Evolutionary conservation across 768 basidiomycete species (phyloP).

Genomic region (Mycena alexandri): DNA sequence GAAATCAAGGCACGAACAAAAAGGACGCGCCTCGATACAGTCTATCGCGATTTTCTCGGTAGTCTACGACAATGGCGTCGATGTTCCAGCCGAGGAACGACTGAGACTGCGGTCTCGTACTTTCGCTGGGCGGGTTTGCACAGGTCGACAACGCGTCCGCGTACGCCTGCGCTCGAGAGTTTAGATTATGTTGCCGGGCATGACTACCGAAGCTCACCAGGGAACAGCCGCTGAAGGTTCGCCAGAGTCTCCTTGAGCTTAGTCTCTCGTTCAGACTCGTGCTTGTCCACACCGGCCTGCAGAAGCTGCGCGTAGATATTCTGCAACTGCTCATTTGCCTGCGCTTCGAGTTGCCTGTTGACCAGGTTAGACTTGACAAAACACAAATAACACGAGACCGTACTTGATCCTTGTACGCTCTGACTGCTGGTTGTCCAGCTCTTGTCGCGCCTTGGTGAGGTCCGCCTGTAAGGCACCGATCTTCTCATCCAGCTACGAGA

Average conservation of each 20-base stretch:
- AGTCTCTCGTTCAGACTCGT: constrained; percentile 86
- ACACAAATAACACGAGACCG: constrained; percentile 41
- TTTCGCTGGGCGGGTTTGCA: constrained; percentile 95
- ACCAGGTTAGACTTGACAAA: background rate
- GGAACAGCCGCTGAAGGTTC: constrained; percentile 90
- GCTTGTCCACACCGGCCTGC: constrained; percentile 90
- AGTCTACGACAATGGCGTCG: constrained; percentile 95
- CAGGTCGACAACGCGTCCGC: constrained; percentile 92
- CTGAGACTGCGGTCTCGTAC: constrained; percentile 92
- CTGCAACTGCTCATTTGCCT: constrained; percentile 92
- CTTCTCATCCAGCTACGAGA: constrained; percentile 69
- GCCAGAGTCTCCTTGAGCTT: constrained; percentile 89
- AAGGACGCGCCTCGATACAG: constrained; percentile 86
- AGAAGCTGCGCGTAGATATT: constrained; percentile 86
- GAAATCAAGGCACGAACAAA: background rate
- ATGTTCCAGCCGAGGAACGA: constrained; percentile 94
- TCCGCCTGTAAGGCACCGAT: constrained; percentile 69
- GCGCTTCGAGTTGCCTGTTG: constrained; percentile 86
- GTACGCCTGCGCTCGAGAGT: constrained; percentile 71
- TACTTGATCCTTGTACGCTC: constrained; percentile 87
- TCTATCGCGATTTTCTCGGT: constrained; percentile 97
- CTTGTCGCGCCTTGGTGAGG: constrained; percentile 74
- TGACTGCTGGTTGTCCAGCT: constrained; percentile 87
- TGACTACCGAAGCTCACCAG: constrained; percentile 61
- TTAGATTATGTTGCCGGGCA: background rate